Evolutionary conservation across 257 asterid species (phyloP).

Genomic region (Solanum ossicruentum): DNA sequence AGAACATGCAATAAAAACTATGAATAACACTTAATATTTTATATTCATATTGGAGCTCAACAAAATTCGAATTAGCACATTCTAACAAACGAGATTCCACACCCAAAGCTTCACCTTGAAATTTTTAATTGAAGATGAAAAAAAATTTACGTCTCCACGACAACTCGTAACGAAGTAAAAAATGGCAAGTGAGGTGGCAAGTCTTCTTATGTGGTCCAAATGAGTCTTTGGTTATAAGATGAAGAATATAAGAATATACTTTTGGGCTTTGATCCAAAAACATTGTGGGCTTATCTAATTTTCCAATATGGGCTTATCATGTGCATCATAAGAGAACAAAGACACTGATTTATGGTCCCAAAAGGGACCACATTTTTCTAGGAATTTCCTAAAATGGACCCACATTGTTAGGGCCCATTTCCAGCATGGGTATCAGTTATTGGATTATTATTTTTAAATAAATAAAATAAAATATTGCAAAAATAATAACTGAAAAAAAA

Average conservation of each 20-base stretch:
- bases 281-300: neutral
- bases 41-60: neutral
- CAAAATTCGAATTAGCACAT: no score
- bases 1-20: neutral
- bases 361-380: neutral
- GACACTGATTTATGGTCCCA: neutral
- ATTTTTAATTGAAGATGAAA: no score
- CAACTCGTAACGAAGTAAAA: neutral
- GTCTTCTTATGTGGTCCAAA: neutral
- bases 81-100: no score
- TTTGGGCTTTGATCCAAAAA: neutral
- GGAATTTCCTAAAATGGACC: neutral
- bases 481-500: neutral
- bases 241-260: no score
- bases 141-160: neutral
- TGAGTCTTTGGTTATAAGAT: no score
- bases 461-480: neutral
- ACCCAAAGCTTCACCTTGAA: no score
- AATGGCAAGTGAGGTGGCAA: neutral
- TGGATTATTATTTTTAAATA: neutral
- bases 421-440: neutral
- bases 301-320: neutral
- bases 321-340: neutral
- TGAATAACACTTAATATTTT: neutral
- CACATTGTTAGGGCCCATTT: neutral